phyloP scores from a whole-genome alignment of 2,329 filamentous ascomycete species.

The Ophiostoma angusticollis region DNA sequence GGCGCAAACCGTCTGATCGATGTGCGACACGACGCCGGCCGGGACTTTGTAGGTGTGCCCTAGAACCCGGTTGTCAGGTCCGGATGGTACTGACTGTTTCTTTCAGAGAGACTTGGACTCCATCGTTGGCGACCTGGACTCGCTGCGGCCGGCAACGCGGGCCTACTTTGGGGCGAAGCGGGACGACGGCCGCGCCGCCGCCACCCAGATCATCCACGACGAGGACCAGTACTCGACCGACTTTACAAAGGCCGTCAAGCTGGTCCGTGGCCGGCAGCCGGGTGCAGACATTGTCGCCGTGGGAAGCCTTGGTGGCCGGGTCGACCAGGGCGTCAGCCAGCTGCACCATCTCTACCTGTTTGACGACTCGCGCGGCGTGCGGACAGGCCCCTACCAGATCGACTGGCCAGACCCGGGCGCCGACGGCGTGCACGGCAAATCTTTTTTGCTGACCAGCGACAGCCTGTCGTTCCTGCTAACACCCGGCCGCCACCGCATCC shows the following conservation, averaged over 20 bases:
- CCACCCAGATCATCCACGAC: constrained; percentile 52
- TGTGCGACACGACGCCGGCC: constrained; percentile 16
- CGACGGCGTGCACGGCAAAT: constrained; percentile 23
- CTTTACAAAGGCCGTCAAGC: constrained; percentile 68
- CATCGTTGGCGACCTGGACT: constrained; percentile 89
- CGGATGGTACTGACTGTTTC: too few species aligned
- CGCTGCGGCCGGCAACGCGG: constrained; percentile 49
- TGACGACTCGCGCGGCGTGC: constrained; percentile 24
- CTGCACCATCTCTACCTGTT: constrained; percentile 70
- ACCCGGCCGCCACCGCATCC: constrained; percentile 53
- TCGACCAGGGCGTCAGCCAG: constrained; percentile 84
- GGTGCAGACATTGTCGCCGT: constrained; percentile 59
- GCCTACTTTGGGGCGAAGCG: constrained; percentile 49
- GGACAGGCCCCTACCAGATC: background rate
- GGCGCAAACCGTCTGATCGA: constrained; percentile 66
- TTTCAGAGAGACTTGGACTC: constrained; percentile 43
- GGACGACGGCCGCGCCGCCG: constrained; percentile 26
- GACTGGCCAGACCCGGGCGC: constrained; percentile 22
- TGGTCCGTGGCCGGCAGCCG: constrained; percentile 29
- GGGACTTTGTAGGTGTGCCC: constrained; percentile 25
- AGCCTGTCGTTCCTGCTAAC: constrained; percentile 75
- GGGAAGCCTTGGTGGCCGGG: constrained; percentile 75
- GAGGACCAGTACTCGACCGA: constrained; percentile 82
- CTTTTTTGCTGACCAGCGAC: constrained; percentile 72
- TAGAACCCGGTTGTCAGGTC: too few species aligned